Evolutionary conservation across 345 rosid genomes (phyloP).

Genomic region (Draba incana): DNA sequence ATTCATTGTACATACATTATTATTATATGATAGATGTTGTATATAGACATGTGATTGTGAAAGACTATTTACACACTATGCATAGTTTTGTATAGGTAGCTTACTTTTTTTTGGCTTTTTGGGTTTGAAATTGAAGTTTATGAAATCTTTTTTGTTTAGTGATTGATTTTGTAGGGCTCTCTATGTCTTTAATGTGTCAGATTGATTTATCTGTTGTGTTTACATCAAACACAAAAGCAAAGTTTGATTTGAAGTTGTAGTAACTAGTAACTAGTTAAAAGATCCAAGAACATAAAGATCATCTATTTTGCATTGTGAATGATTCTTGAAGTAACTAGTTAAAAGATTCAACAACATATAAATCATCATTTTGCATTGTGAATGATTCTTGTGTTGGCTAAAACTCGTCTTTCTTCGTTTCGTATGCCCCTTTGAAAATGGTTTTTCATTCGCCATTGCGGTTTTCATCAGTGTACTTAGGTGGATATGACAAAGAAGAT

Average conservation of each 20-base stretch:
- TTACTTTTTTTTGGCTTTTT: constrained; percentile 12
- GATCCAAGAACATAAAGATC: no score
- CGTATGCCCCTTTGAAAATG: constrained; percentile 23
- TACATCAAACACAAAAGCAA: constrained; percentile 36
- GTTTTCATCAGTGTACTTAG: constrained; percentile 73
- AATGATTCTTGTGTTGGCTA: constrained; percentile 17
- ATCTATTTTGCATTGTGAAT: no score
- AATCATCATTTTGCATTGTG: neutral
- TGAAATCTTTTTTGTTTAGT: constrained; percentile 7
- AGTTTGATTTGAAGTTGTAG: constrained; percentile 21
- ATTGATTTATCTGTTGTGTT: constrained; percentile 31
- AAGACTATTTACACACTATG: constrained; percentile 29
- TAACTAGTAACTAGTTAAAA: neutral
- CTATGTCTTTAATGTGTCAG: constrained; percentile 34
- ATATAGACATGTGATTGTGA: constrained; percentile 22
- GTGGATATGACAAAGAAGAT: constrained; percentile 98
- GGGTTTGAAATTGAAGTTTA: constrained; percentile 26
- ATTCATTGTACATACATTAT: no score
- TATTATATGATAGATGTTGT: constrained; percentile 3
- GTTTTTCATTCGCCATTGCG: neutral
- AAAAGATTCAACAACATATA: constrained; percentile 4
- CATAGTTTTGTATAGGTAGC: constrained; percentile 11
- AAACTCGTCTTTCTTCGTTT: constrained; percentile 5
- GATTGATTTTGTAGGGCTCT: constrained; percentile 28
- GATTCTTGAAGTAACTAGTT: no score